Evolutionary conservation across 139 green algal genomes (phyloP), one percentile per base, ranked within the genome.

Genomic region (Chlorella sp.): DNA sequence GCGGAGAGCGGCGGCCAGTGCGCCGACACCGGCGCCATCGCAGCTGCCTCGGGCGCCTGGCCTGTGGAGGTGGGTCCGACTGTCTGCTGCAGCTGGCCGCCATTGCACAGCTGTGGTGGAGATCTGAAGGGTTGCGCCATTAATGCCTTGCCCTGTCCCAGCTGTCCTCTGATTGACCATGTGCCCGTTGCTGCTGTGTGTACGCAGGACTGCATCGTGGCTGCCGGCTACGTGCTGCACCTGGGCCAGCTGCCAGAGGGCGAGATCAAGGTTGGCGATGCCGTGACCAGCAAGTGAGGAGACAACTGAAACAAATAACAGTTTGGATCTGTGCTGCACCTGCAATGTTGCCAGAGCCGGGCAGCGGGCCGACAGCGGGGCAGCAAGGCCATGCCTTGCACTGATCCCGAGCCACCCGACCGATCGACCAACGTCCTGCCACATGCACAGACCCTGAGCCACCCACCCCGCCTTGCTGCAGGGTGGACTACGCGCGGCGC

Each of bases 171-270:
- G 30, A 18, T 21, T 69, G n/a, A 15, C 63, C n/a, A 69, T 1
- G 12, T 3, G 11, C 18, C 30, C 63, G 28, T 69, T 5, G 21
- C 26, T 18, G 15, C 30, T 20, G 28, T 16, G 3, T 69, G 23
- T 69, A 20, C 23, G 21, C 74, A 80, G 47, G 87, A 90, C 63
- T 73, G 23, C 86, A 94, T 85, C 81, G 88, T 97, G 13, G 98
- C 98, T 11, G 97, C 96, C 5, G 98, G 98, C 39, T 99, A 96
- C 80, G 96, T 99, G 80, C 89, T 99, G 76, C 98, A 99, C 82
- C 82, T 96, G 28, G 90, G 93, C 26, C 79, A 88, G 20, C 44
- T 85, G 12, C 75, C 70, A 4, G 74, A 44, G 51, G 81, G 80
- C 13, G 76, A 76, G 62, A 57, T 94, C 81, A 73, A 69, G 13